Conservation (phyloP, 441 rosid genomes). For the Bocquillonia castaneifolia region DNA sequence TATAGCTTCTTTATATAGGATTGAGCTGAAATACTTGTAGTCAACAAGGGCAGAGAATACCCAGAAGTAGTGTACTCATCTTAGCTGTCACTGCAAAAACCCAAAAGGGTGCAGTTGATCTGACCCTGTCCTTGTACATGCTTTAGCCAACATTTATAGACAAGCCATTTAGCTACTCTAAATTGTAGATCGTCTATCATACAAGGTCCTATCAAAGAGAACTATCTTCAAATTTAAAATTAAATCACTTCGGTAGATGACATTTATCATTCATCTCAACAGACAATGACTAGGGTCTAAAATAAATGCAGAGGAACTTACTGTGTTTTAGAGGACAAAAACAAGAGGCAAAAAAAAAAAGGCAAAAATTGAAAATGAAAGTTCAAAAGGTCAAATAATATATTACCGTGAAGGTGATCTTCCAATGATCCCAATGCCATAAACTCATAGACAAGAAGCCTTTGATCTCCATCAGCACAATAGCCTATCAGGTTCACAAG, state of each 20-base stretch:
- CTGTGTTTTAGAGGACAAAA: not conserved
- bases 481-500: constrained; percentile 93
- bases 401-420: constrained; percentile 91
- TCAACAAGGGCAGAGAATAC: not conserved
- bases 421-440: constrained; percentile 94
- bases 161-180: constrained; percentile 4
- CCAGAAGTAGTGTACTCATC: constrained; percentile 1
- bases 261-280: not conserved
- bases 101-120: not conserved
- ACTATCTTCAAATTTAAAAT: not conserved
- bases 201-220: not conserved
- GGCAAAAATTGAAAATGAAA: not conserved
- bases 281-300: not conserved
- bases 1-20: not conserved
- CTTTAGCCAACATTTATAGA: constrained; percentile 5
- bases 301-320: not conserved
- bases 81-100: not conserved
- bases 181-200: not conserved
- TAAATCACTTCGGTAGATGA: not conserved
- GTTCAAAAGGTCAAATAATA: not conserved
- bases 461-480: constrained; percentile 98
- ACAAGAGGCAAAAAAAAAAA: constrained; percentile 2
- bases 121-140: constrained; percentile 7
- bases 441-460: constrained; percentile 95
- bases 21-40: not conserved